Evolutionary conservation across 2,329 filamentous ascomycete species (phyloP).

Genomic region (Ceratocystis variospora): DNA sequence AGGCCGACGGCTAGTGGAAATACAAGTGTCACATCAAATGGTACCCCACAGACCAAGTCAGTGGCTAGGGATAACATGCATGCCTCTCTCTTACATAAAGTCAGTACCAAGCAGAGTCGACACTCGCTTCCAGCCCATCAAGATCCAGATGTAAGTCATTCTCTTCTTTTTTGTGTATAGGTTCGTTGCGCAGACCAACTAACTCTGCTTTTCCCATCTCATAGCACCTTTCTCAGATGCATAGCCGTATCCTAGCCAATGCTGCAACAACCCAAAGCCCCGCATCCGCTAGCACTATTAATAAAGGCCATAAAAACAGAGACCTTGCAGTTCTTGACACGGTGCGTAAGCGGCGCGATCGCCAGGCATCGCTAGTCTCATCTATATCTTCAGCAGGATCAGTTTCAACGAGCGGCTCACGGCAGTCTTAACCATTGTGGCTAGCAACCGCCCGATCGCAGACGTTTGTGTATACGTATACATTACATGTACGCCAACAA

Average conservation of each 20-base stretch:
- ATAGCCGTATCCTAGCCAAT: not conserved
- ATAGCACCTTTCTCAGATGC: slow-evolving; percentile 6
- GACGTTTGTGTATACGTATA: no score
- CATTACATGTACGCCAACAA: no score
- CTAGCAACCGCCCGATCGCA: no score
- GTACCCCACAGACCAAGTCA: not conserved
- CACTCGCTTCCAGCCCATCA: not conserved
- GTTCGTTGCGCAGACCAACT: not conserved
- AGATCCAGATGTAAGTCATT: slow-evolving; percentile 4
- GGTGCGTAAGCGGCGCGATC: not conserved
- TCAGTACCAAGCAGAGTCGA: not conserved
- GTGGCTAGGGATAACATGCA: not conserved
- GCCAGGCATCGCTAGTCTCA: not conserved
- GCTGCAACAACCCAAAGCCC: not conserved
- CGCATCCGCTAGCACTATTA: not conserved
- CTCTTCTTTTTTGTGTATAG: not conserved
- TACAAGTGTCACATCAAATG: not conserved
- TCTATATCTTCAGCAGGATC: not conserved
- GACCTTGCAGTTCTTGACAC: not conserved
- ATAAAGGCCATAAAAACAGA: not conserved
- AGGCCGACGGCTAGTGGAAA: not conserved
- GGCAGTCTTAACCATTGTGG: not conserved
- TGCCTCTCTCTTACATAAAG: not conserved
- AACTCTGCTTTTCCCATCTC: not conserved
- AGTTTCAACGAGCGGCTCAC: not conserved